Evolutionary conservation across 2,329 filamentous ascomycete species (phyloP).

Genomic region (Didymella exigua): DNA sequence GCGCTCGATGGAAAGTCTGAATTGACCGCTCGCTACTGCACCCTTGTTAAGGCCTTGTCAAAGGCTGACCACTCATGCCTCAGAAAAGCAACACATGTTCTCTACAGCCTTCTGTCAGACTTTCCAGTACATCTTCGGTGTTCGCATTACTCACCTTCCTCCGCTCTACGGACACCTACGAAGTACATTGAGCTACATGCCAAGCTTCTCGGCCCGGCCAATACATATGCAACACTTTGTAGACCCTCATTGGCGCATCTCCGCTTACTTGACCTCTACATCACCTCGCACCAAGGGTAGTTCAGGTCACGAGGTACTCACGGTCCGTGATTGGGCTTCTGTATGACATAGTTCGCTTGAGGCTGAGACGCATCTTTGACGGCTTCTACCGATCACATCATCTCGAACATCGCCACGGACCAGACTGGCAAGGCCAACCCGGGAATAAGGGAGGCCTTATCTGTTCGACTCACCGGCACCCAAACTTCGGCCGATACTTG

Average conservation of each 20-base stretch:
- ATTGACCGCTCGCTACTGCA: neutral
- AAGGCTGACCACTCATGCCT: neutral
- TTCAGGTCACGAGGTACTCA: neutral
- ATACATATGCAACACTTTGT: neutral
- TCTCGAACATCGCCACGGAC: conserved; percentile 5
- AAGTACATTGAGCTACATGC: neutral
- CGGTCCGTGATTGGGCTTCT: neutral
- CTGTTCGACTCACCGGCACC: neutral
- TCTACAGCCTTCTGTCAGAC: neutral
- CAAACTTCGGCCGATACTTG: neutral
- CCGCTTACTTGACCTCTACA: neutral
- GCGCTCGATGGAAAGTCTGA: neutral
- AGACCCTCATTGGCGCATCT: neutral
- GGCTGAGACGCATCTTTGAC: conserved; percentile 14
- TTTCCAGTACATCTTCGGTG: neutral
- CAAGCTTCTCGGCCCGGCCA: conserved; percentile 13
- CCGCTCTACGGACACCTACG: neutral
- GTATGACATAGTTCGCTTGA: conserved; percentile 16
- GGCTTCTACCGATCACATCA: conserved; percentile 1
- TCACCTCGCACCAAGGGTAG: neutral
- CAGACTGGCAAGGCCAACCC: neutral
- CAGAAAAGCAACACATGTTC: neutral
- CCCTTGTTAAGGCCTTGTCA: neutral
- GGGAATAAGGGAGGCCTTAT: neutral
- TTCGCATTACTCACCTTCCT: neutral